Evolutionary conservation across 768 basidiomycete species (phyloP), one percentile per base, ranked within the genome.

Genomic region (Leccinum incarnatum): DNA sequence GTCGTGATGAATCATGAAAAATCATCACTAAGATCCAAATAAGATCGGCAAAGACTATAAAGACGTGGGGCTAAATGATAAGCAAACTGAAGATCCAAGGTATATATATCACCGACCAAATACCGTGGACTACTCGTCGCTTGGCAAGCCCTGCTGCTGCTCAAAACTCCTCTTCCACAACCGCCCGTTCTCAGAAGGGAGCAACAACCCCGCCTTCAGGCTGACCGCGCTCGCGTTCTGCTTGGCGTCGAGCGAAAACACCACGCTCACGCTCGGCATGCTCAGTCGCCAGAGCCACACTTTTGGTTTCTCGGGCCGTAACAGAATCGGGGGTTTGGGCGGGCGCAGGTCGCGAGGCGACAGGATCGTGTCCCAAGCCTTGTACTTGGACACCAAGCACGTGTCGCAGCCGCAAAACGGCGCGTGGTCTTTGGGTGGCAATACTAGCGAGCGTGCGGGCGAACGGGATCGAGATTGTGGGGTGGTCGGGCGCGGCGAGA

Each of bases 261-360:
- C 82, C 49, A 78, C 78, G 46, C 82, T 82, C n/a, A 82, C 75
- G 5, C 78, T 80, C 1, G 89, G 89, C 87, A 91, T 89, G 64
- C 90, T 91, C 58, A 92, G 69, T 55, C 89, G 77, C 21, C 89
- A 76, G 61, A 91, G 88, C 90, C 90, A 91, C 0, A 87, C 82
- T 57, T 81, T 87, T 9, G 84, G 77, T 11, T 86, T 86, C 54
- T 84, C 81, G 46, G 80, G 69, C 29, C 79, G 81, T n/a, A 82
- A 72, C 2, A 64, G 57, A 49, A 79, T 75, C 5, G 80, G 80
- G 25, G 77, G 72, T 48, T 76, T 75, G 14, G 77, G 77, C 23
- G 78, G 77, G 15, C 77, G 75, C 27, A 78, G 67, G 57, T 78
- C 75, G 29, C 72, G 69, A 45, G 68, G 60, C 17, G 68, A 58